These are phyloP conservation scores for Leucaena leucocephala DNA, from an alignment of 306 rosid genomes.

Conservation along the genomic window DNA sequence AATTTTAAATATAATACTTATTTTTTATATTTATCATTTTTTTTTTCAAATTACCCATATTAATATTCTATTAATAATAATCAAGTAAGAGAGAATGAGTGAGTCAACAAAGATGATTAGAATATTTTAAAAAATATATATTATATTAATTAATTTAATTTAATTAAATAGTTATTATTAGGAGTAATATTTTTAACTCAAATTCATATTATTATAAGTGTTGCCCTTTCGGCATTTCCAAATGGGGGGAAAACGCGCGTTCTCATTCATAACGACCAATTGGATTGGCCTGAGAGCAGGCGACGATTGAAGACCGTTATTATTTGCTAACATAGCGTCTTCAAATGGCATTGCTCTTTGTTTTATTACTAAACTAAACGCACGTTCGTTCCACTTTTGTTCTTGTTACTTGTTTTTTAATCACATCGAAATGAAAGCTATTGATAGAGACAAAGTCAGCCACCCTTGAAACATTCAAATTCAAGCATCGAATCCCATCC, in stretches of 20 bases:
- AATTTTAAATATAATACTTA: no score
- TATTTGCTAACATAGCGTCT: background rate
- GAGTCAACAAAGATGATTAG: no score
- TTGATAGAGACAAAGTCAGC: background rate
- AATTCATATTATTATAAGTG: no score
- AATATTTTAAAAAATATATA: no score
- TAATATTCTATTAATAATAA: no score
- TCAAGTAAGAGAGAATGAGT: no score
- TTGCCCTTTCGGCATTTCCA: background rate
- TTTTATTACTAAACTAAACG: background rate
- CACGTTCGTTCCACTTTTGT: background rate
- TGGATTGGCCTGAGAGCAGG: background rate
- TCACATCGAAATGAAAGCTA: background rate
- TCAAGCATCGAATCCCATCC: background rate
- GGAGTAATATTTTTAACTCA: no score
- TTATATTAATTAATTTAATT: no score
- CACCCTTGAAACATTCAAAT: conserved; percentile 11
- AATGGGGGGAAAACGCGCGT: background rate
- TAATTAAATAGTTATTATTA: no score
- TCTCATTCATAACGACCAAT: background rate
- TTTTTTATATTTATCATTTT: no score
- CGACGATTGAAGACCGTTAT: background rate
- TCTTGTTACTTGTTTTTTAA: background rate
- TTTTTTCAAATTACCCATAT: no score
- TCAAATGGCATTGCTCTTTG: background rate